Percentiles rank a stretch among this genome's conserved stretches.
phyloP scores from a whole-genome alignment of 2,329 filamentous ascomycete species.

The Alternaria hordeiaustralica region DNA sequence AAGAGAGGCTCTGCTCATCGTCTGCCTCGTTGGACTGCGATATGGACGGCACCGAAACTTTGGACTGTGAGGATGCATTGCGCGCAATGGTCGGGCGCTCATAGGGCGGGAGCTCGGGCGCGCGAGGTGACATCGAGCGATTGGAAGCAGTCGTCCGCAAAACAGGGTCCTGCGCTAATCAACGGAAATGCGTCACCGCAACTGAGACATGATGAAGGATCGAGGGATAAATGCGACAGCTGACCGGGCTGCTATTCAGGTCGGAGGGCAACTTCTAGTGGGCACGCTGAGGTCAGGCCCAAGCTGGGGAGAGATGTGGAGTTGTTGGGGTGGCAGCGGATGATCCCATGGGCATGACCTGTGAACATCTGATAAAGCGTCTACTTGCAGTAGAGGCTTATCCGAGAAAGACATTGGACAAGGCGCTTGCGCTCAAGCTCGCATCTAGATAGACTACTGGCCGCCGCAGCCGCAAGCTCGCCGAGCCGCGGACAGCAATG shows the following conservation, averaged over 20 bases:
- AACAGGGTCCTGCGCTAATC: constrained; percentile 30
- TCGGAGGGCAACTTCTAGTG: background rate
- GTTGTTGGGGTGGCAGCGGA: constrained; percentile 15
- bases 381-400: constrained; percentile 9
- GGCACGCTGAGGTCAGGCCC: background rate
- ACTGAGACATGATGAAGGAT: constrained; percentile 11
- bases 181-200: constrained; percentile 34
- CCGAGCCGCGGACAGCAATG: background rate
- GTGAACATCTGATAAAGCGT: constrained; percentile 19
- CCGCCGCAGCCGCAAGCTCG: constrained; percentile 8
- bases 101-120: constrained; percentile 25
- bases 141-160: constrained; percentile 6
- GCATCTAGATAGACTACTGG: constrained; percentile 4
- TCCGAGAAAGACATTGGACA: background rate
- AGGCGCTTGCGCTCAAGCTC: background rate
- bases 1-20: constrained; percentile 51
- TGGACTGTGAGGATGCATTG: constrained; percentile 44
- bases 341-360: constrained; percentile 22
- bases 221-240: constrained; percentile 7
- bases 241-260: background rate
- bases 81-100: constrained; percentile 35
- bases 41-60: constrained; percentile 41
- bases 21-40: constrained; percentile 53
- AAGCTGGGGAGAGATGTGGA: constrained; percentile 13
- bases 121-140: constrained; percentile 39